phyloP scores from a whole-genome alignment of 23 red algal species.

The Gracilariopsis chorda region DNA sequence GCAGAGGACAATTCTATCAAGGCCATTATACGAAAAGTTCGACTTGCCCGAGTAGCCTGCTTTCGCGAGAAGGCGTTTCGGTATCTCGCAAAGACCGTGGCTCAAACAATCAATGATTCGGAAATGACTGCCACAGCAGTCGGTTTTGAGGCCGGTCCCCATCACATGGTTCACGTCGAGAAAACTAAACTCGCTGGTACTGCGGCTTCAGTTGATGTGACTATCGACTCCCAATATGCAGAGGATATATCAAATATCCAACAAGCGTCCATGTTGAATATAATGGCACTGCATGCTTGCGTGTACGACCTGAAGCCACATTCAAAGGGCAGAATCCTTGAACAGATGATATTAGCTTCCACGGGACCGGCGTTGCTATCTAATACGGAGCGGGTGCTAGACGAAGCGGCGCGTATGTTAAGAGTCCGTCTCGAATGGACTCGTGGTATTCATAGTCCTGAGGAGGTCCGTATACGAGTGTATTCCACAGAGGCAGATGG shows the following conservation, averaged over 20 bases:
- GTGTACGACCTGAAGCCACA: not conserved
- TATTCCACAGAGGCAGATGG: conserved; percentile 52
- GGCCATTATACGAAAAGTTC: conserved; percentile 29
- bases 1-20: conserved; percentile 20
- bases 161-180: conserved; percentile 34
- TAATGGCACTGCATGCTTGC: conserved; percentile 49
- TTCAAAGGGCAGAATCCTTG: conserved; percentile 15
- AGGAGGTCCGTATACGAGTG: conserved; percentile 60
- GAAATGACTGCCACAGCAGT: conserved; percentile 34
- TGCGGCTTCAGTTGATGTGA: conserved; percentile 28
- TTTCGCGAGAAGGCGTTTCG: conserved; percentile 44
- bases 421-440: conserved; percentile 67
- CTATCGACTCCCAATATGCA: not conserved
- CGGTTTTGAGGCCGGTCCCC: conserved; percentile 34
- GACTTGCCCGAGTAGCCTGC: conserved; percentile 41
- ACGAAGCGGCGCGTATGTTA: conserved; percentile 40
- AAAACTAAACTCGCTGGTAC: conserved; percentile 9
- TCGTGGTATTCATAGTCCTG: conserved; percentile 22
- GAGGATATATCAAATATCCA: conserved; percentile 21
- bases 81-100: conserved; percentile 13
- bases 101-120: not conserved
- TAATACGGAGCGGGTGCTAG: conserved; percentile 34
- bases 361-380: not conserved
- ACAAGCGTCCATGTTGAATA: conserved; percentile 21
- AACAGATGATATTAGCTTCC: conserved; percentile 18